Evolutionary conservation across 306 rosid species (phyloP), one percentile per base, ranked within the genome.

Genomic region (Malus fusca): DNA sequence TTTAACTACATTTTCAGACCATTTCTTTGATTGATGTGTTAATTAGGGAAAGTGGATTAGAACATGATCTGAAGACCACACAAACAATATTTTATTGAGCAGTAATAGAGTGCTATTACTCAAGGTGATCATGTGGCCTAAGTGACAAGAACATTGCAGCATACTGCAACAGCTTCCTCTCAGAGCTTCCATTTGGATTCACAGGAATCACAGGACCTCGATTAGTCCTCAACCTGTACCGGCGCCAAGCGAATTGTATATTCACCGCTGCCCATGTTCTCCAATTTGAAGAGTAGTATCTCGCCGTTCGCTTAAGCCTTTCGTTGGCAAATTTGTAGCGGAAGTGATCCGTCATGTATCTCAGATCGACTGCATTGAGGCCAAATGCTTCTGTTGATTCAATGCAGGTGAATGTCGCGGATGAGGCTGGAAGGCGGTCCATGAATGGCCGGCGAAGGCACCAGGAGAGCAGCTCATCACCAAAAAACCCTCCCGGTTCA

Each of bases 71-170:
- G 68, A 73, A 73, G 60, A 23, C 30, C 25, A 26, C 37, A 43
- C 12, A 17, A 62, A 44, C 14, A 26, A 28, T 46, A 28, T 23
- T 25, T 62, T 74, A 44, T 74, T 44, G 13, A 56, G 28, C 30
- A 40, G 9, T 9, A 62, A 11, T 28, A 28, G 28, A 19, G 43
- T 18, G 46, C 46, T 21, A 59, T 67, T 70, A 92, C 66, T 92
- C 96, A 42, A 95, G 93, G 83, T 95, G 99, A 67, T 95, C 99
- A 71, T 95, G 99, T 48, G 99, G 99, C 88, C 87, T 88, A 77
- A 95, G 82, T 71, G 99, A 95, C 99, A 95, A 83, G 87, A 95
- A 95, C 93, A 95, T 80, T 55, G 99, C 99, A 80, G 99, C 99
- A 81, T 89, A 95, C 71, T 89, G 98, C 87, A 92, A 35, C 48